phyloP scores from a whole-genome alignment of 2,329 filamentous ascomycete species.

The Capronia epimyces region DNA sequence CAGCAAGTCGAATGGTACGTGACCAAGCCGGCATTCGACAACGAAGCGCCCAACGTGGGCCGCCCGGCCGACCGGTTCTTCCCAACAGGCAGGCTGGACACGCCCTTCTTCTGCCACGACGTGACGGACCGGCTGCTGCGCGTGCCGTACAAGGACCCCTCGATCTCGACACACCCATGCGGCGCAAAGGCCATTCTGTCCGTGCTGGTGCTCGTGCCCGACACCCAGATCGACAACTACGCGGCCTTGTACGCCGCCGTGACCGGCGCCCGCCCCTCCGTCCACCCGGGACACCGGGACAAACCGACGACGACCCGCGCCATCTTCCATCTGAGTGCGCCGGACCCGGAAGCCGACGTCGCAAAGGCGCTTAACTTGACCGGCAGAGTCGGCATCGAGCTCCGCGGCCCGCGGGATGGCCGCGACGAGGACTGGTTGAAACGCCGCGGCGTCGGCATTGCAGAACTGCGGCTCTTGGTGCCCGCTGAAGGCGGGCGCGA shows the following conservation, averaged over 20 bases:
- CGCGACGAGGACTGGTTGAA: conserved; percentile 22
- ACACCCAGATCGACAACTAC: conserved; percentile 14
- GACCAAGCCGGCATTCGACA: conserved; percentile 20
- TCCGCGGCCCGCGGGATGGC: conserved; percentile 13
- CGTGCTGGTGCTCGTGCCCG: conserved; percentile 24
- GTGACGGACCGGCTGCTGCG: conserved; percentile 30
- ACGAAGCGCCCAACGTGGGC: conserved; percentile 11
- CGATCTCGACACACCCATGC: conserved; percentile 23
- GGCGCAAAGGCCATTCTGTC: conserved; percentile 24
- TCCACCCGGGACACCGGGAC: not conserved
- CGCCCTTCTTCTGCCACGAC: conserved; percentile 30
- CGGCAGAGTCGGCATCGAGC: conserved; percentile 17
- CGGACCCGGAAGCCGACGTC: conserved; percentile 9
- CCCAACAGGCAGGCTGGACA: conserved; percentile 19
- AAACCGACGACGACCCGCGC: not conserved
- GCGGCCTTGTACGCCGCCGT: conserved; percentile 20
- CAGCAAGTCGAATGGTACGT: conserved; percentile 24
- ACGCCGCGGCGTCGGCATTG: conserved; percentile 22
- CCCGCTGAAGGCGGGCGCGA: too few relatives aligned
- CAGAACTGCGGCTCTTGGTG: conserved; percentile 17
- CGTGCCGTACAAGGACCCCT: conserved; percentile 23
- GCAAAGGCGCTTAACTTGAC: too few relatives aligned
- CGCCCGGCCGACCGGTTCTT: conserved; percentile 14
- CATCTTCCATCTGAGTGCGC: not conserved
- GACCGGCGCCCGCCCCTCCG: conserved; percentile 12